Conservation (phyloP, 2,329 filamentous ascomycete genomes). For the Penicillium polonicum region DNA sequence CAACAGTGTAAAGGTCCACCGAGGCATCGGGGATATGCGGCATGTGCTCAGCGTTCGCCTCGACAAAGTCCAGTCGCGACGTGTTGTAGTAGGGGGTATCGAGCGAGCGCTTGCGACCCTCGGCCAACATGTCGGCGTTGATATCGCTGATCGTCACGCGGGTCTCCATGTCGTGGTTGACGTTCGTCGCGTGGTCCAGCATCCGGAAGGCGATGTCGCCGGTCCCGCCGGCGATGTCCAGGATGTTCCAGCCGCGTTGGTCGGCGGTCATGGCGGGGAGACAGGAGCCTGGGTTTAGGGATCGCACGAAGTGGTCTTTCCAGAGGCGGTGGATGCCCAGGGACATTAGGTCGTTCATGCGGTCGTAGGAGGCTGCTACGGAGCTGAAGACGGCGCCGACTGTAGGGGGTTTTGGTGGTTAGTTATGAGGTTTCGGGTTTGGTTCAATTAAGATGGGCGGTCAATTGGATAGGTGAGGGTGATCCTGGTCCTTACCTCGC, state of each 20-base stretch:
- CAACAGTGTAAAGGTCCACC: conserved; percentile 95
- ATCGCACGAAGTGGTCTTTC: conserved; percentile 95
- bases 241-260: conserved; percentile 65
- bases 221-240: conserved; percentile 95
- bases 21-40: conserved; percentile 62
- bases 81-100: conserved; percentile 59
- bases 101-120: conserved; percentile 76
- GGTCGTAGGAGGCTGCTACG: conserved; percentile 90
- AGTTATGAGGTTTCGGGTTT: background rate
- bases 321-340: conserved; percentile 93
- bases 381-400: conserved; percentile 91
- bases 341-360: conserved; percentile 99
- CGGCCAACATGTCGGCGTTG: conserved; percentile 89
- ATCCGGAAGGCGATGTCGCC: conserved; percentile 98
- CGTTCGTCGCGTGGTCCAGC: conserved; percentile 77
- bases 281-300: conserved; percentile 75
- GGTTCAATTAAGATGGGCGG: background rate
- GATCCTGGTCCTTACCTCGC: conserved; percentile 48
- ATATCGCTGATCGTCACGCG: conserved; percentile 93
- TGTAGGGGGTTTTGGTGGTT: conserved; percentile 31
- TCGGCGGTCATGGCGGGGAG: conserved; percentile 36
- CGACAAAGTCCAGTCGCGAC: conserved; percentile 67
- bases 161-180: conserved; percentile 77
- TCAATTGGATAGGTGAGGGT: background rate
- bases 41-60: conserved; percentile 85